Evolutionary conservation across 2,329 filamentous ascomycete species (phyloP).

Genomic region (Aspergillus uvarum): DNA sequence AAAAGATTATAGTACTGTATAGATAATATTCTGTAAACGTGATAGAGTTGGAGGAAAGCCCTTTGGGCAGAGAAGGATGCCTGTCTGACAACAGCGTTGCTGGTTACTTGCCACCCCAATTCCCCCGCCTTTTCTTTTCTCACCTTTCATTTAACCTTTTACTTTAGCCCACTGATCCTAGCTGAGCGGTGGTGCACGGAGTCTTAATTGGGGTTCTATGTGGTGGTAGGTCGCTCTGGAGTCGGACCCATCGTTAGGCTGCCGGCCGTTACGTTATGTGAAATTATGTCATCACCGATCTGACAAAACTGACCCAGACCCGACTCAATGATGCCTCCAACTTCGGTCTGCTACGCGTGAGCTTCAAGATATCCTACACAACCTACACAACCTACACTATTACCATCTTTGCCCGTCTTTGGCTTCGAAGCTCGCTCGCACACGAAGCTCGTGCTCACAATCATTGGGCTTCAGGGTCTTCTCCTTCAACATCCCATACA

Average conservation of each 20-base stretch:
- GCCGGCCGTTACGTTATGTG: slow-evolving; percentile 22
- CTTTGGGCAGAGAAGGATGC: background rate
- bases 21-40: background rate
- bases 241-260: slow-evolving; percentile 20
- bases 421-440: background rate
- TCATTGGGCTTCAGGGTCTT: background rate
- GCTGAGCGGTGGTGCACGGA: background rate
- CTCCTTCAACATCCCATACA: background rate
- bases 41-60: background rate
- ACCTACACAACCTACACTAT: background rate
- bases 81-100: background rate
- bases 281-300: slow-evolving; percentile 30
- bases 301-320: slow-evolving; percentile 19
- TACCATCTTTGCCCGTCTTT: background rate
- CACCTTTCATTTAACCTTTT: background rate
- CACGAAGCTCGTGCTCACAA: slow-evolving; percentile 6
- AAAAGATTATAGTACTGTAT: background rate
- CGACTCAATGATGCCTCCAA: slow-evolving; percentile 17
- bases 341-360: slow-evolving; percentile 19
- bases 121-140: background rate
- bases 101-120: background rate
- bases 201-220: background rate
- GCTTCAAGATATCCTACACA: slow-evolving; percentile 16
- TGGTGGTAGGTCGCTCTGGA: slow-evolving; percentile 3
- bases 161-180: background rate